phyloP scores from a whole-genome alignment of 805 yeast species.

The Citeromyces matritensis region DNA sequence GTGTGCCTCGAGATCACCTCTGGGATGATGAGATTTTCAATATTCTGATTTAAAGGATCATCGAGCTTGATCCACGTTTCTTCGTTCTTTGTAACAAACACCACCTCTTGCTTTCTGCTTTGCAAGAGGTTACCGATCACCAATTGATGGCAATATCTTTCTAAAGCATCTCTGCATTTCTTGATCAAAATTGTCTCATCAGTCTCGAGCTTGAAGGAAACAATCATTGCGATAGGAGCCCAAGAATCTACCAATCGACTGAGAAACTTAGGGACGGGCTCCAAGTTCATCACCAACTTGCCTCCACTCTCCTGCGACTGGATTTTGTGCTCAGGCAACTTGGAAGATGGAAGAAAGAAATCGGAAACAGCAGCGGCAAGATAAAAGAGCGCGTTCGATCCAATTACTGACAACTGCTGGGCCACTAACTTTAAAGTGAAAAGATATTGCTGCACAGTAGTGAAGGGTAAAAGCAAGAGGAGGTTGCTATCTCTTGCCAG shows the following conservation, averaged over 20 bases:
- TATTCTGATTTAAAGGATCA: constrained; percentile 23
- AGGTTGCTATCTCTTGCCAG: constrained; percentile 31
- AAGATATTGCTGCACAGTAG: constrained; percentile 88
- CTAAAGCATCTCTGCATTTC: constrained; percentile 69
- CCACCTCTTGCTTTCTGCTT: constrained; percentile 77
- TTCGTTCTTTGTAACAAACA: constrained; percentile 49
- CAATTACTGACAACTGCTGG: constrained; percentile 36
- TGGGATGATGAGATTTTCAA: constrained; percentile 75
- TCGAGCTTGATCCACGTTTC: constrained; percentile 35
- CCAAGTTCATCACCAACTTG: constrained; percentile 69
- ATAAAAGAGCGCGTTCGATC: constrained; percentile 55
- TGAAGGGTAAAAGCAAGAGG: constrained; percentile 70
- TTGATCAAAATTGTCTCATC: constrained; percentile 54
- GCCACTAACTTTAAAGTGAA: constrained; percentile 68
- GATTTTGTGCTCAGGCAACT: constrained; percentile 87
- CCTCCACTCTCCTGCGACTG: constrained; percentile 70
- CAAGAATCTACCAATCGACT: constrained; percentile 79
- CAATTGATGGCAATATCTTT: constrained; percentile 79
- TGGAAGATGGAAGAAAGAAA: constrained; percentile 77
- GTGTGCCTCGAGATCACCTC: constrained; percentile 51
- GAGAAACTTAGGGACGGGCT: constrained; percentile 92
- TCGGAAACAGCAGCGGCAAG: constrained; percentile 98
- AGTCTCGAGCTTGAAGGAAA: constrained; percentile 89
- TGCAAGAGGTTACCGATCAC: constrained; percentile 91
- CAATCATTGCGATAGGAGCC: constrained; percentile 93